phyloP scores from a whole-genome alignment of 257 asterid species.

The Solanum sitiens region DNA sequence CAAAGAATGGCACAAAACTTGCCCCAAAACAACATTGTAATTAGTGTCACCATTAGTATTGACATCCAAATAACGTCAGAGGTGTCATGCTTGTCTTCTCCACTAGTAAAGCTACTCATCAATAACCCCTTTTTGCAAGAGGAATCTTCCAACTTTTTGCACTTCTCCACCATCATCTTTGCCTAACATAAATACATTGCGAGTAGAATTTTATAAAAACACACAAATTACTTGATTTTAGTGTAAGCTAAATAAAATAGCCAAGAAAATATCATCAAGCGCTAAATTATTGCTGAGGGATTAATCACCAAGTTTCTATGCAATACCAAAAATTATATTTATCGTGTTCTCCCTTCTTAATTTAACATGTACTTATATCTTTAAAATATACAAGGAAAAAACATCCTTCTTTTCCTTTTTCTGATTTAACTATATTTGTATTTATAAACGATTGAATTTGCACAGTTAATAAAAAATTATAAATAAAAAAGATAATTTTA shows the following conservation, averaged over 20 bases:
- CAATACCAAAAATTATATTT: neutral
- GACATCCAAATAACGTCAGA: constrained; percentile 11
- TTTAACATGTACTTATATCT: neutral
- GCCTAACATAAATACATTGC: neutral
- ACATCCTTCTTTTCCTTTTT: neutral
- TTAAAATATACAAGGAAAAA: neutral
- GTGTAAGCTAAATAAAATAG: neutral
- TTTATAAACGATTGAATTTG: too few relatives aligned
- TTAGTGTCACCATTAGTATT: constrained; percentile 9
- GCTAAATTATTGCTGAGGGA: neutral
- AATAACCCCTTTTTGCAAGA: neutral
- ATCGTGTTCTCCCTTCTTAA: neutral
- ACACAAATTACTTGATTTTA: neutral
- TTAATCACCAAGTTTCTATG: neutral
- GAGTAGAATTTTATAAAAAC: neutral
- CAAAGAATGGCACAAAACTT: constrained; percentile 30
- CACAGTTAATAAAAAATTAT: too few relatives aligned
- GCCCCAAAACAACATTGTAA: constrained; percentile 26
- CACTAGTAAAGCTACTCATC: neutral
- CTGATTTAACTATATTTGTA: neutral
- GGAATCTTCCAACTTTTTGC: constrained; percentile 1
- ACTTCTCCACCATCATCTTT: constrained; percentile 4
- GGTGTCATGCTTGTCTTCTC: neutral
- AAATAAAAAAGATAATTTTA: too few relatives aligned
- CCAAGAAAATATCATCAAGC: neutral